These are phyloP conservation scores for Platanthera guangdongensis DNA, from an alignment of 106 monocot genomes.

Conservation along the genomic window DNA sequence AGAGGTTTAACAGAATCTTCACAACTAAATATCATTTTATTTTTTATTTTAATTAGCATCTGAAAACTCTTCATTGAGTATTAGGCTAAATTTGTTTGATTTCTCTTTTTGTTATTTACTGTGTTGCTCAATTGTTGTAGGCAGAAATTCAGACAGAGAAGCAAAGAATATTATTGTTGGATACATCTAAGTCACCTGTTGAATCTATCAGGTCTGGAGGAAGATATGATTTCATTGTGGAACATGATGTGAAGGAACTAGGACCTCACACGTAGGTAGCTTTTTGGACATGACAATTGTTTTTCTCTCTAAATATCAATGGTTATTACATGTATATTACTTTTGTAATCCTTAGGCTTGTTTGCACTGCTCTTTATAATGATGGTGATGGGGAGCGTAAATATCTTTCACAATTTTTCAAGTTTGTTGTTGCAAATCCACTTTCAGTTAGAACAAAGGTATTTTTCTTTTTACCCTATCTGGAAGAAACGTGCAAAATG, in stretches of 20 bases:
- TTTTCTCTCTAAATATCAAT: neutral
- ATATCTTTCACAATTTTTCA: conserved; percentile 98
- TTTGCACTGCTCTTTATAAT: conserved; percentile 92
- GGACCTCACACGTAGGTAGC: conserved; percentile 83
- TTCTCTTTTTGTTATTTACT: neutral
- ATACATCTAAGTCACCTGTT: conserved; percentile 82
- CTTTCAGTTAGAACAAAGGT: conserved; percentile 98
- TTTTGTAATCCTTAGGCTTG: conserved; percentile 54
- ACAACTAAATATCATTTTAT: neutral
- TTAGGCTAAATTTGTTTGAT: neutral
- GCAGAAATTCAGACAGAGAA: conserved; percentile 96
- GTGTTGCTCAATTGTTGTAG: conserved; percentile 27
- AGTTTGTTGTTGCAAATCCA: conserved; percentile 87
- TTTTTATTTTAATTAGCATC: neutral
- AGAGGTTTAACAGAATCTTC: neutral
- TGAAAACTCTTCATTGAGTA: neutral
- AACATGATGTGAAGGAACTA: conserved; percentile 97
- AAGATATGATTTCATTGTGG: conserved; percentile 95
- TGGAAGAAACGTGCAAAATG: neutral
- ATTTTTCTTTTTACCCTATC: conserved; percentile 5
- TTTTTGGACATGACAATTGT: conserved; percentile 1
- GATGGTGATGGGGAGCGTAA: conserved; percentile 90
- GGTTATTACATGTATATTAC: conserved; percentile 8
- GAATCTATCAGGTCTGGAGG: conserved; percentile 91
- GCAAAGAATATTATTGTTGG: conserved; percentile 67